Conservation (phyloP, 306 rosid genomes). For the Cicer pinnatifidum region DNA sequence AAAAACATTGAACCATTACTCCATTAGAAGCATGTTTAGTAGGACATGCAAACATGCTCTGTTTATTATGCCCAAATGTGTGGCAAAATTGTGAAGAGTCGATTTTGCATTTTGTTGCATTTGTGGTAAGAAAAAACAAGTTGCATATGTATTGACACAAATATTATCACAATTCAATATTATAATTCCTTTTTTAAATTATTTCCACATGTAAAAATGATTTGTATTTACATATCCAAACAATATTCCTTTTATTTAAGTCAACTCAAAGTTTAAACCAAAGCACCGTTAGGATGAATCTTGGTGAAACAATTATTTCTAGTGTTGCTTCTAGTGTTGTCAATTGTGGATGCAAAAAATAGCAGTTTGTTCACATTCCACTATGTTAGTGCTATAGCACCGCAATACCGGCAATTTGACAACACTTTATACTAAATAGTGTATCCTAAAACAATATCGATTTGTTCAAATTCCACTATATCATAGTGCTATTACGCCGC, state of each 20-base stretch:
- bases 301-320: neutral
- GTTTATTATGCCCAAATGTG: neutral
- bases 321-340: neutral
- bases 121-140: neutral
- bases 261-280: neutral
- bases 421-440: too few species aligned
- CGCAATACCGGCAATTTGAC: too few species aligned
- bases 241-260: neutral
- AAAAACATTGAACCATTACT: neutral
- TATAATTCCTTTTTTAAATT: neutral
- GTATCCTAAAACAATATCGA: too few species aligned
- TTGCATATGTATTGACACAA: slow-evolving; percentile 6
- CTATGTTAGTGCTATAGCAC: too few species aligned
- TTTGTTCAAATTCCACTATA: too few species aligned
- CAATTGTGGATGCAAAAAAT: too few species aligned
- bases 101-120: neutral
- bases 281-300: neutral
- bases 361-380: too few species aligned
- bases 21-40: neutral
- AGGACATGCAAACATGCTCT: neutral
- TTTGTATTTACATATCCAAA: neutral
- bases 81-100: neutral
- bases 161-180: neutral
- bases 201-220: neutral
- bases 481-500: too few species aligned